These are phyloP conservation scores for Nakaseomyces sp. DNA, from an alignment of 1,139 yeast species.

Conservation along the genomic window DNA sequence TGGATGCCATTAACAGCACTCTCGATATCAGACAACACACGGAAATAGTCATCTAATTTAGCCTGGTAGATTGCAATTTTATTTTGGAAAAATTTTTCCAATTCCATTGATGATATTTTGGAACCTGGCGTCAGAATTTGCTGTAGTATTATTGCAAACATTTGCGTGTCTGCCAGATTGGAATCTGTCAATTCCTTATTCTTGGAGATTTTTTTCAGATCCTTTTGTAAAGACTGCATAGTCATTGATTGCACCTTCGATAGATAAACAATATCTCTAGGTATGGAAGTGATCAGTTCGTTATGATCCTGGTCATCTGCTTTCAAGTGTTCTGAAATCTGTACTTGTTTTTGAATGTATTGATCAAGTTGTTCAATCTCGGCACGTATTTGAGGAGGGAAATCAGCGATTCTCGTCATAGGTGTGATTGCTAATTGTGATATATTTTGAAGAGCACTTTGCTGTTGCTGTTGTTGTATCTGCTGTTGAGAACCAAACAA, in stretches of 20 bases:
- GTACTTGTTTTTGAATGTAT: slow-evolving; percentile 75
- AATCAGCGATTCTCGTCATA: slow-evolving; percentile 78
- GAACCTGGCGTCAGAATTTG: slow-evolving; percentile 64
- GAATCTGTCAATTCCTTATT: slow-evolving; percentile 39
- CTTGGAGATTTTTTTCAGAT: slow-evolving; percentile 41
- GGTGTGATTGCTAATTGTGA: slow-evolving; percentile 56
- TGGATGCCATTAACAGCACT: slow-evolving; percentile 67
- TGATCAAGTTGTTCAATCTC: slow-evolving; percentile 76
- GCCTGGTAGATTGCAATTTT: slow-evolving; percentile 44
- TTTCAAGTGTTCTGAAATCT: slow-evolving; percentile 70
- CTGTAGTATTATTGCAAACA: slow-evolving; percentile 55
- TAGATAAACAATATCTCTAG: slow-evolving; percentile 72
- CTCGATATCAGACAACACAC: slow-evolving; percentile 62
- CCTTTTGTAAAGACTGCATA: slow-evolving; percentile 58
- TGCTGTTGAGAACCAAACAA: slow-evolving; percentile 15
- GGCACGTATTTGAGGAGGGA: slow-evolving; percentile 66
- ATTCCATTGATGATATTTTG: slow-evolving; percentile 47
- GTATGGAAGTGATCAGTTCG: slow-evolving; percentile 67
- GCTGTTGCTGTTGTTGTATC: slow-evolving; percentile 28
- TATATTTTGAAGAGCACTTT: slow-evolving; percentile 27
- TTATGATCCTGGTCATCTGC: slow-evolving; percentile 57
- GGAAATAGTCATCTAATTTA: slow-evolving; percentile 60
- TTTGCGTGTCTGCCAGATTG: slow-evolving; percentile 48
- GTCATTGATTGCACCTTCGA: slow-evolving; percentile 54
- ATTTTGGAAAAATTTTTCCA: slow-evolving; percentile 46